Conservation (phyloP, 169 alveolate genomes). For the Eimeria acervulina region DNA sequence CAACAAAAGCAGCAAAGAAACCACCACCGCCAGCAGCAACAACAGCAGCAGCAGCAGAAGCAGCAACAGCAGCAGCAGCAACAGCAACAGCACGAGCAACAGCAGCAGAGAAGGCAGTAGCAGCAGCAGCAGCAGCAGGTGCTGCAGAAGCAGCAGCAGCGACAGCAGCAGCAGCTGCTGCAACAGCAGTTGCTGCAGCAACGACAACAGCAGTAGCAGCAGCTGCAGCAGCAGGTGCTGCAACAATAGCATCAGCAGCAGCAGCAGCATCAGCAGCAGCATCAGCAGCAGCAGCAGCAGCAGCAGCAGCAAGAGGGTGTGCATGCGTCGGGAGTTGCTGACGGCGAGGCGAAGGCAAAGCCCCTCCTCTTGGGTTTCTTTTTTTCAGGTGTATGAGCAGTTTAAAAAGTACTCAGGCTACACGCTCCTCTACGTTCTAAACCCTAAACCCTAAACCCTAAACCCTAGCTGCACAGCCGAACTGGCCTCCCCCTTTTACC, state of each 20-base stretch:
- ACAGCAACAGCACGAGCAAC: constrained; percentile 49
- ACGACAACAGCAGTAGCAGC: constrained; percentile 35
- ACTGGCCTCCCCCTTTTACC: too few species aligned
- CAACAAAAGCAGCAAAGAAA: background rate
- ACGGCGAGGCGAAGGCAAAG: constrained; percentile 6
- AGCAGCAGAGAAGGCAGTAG: constrained; percentile 18
- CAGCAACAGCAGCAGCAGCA: constrained; percentile 8
- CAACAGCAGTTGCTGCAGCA: background rate
- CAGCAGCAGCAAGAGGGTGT: background rate
- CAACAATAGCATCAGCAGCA: background rate
- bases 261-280: constrained; percentile 63
- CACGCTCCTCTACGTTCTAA: constrained; percentile 27
- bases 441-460: constrained; percentile 53
- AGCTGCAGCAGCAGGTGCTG: background rate
- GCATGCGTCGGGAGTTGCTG: constrained; percentile 38
- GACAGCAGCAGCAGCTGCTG: background rate
- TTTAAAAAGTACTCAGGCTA: background rate
- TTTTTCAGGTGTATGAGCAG: background rate
- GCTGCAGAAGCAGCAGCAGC: constrained; percentile 1
- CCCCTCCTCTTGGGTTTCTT: constrained; percentile 24
- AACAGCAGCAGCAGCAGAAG: constrained; percentile 9
- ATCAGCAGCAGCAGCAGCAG: constrained; percentile 50
- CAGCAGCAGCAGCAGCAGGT: constrained; percentile 30
- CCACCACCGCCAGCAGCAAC: constrained; percentile 23
- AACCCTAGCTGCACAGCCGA: background rate